These are phyloP conservation scores for Pisolithus tinctorius DNA, from an alignment of 768 basidiomycete species.

Conservation along the genomic window DNA sequence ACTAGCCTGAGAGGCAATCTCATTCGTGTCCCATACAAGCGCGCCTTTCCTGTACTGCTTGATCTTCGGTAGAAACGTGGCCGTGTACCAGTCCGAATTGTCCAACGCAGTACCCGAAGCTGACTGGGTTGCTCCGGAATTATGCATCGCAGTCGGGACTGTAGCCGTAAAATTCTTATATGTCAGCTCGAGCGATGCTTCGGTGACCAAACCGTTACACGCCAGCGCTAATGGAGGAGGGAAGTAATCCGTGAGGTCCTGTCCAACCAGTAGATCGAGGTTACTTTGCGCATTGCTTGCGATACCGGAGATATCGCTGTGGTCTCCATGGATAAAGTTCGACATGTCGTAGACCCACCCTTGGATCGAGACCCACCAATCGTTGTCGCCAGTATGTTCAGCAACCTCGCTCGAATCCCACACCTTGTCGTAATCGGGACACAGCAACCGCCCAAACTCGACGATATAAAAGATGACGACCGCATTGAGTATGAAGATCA, in stretches of 20 bases:
- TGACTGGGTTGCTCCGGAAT: constrained; percentile 52
- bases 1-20: constrained; percentile 40
- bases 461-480: constrained; percentile 85
- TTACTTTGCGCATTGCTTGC: constrained; percentile 58
- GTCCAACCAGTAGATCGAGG: constrained; percentile 68
- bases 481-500: constrained; percentile 74
- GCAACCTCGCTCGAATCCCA: constrained; percentile 69
- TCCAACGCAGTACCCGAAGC: constrained; percentile 38
- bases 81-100: constrained; percentile 67
- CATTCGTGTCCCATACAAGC: constrained; percentile 53
- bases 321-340: constrained; percentile 76
- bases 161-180: constrained; percentile 58
- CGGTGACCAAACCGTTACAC: constrained; percentile 67
- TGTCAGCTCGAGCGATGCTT: constrained; percentile 41
- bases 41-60: constrained; percentile 74
- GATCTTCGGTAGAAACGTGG: constrained; percentile 69
- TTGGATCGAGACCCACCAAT: constrained; percentile 83
- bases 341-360: constrained; percentile 83
- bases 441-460: constrained; percentile 78
- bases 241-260: constrained; percentile 84
- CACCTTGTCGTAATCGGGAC: constrained; percentile 81
- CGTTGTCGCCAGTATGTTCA: constrained; percentile 61
- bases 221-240: constrained; percentile 72
- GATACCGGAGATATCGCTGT: constrained; percentile 64
- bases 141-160: constrained; percentile 66